A percentile compares a stretch with the other conserved stretches of the same genome.
Evolutionary conservation across 306 rosid species (phyloP).

Genomic region (Benincasa hispida): DNA sequence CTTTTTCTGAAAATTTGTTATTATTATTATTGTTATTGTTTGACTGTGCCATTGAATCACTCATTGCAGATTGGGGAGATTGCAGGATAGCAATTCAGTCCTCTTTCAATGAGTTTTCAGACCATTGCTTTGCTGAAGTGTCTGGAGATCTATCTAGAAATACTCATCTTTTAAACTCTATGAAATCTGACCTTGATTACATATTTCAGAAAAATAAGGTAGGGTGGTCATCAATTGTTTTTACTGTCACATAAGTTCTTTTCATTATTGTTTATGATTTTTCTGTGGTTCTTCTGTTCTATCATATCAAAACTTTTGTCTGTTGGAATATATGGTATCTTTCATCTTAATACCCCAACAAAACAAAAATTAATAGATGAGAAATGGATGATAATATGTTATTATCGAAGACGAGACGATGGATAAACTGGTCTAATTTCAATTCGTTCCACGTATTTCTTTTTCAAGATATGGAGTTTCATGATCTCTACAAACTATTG

Average conservation of each 20-base stretch:
- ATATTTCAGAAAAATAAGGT: constrained; percentile 89
- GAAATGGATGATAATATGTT: background rate
- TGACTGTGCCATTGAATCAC: background rate
- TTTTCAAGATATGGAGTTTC: background rate
- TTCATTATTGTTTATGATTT: background rate
- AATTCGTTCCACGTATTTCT: background rate
- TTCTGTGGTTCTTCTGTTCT: background rate
- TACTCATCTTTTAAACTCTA: constrained; percentile 51
- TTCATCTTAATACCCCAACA: background rate
- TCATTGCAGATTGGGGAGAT: constrained; percentile 71
- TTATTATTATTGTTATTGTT: background rate
- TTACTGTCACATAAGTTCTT: background rate
- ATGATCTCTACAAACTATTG: background rate
- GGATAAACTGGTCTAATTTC: background rate
- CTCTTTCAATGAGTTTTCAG: constrained; percentile 78
- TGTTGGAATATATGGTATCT: background rate
- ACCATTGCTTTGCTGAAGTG: constrained; percentile 54
- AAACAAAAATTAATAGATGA: background rate
- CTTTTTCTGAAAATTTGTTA: background rate
- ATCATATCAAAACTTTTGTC: background rate
- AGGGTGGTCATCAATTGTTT: background rate
- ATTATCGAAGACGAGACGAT: background rate
- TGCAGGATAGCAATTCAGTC: constrained; percentile 88
- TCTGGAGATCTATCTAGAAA: constrained; percentile 55
- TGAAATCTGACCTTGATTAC: constrained; percentile 84